phyloP scores from a whole-genome alignment of 2,329 filamentous ascomycete species.

The Colletotrichum lupini region DNA sequence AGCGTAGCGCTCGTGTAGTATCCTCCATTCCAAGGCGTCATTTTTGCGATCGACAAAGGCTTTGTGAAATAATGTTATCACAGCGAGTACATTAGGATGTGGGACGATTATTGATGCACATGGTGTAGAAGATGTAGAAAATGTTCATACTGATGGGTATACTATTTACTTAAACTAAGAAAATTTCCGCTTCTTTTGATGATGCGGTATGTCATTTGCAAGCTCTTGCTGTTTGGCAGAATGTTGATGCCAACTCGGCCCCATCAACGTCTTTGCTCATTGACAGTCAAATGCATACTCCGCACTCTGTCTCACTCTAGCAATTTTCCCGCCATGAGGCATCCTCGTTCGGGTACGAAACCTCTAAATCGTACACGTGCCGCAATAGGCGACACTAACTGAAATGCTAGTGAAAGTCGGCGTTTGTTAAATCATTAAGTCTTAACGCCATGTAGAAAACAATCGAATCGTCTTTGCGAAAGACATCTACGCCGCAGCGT shows the following conservation, averaged over 20 bases:
- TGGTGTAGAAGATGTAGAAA: background rate
- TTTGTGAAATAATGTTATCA: background rate
- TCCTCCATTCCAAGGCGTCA: background rate
- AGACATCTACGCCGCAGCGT: conserved; percentile 25
- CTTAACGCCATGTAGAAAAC: background rate
- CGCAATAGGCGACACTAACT: background rate
- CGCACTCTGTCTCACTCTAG: background rate
- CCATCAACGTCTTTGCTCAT: background rate
- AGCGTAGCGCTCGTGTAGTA: background rate
- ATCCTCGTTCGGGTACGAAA: background rate
- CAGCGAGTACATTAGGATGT: background rate
- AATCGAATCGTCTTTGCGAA: background rate
- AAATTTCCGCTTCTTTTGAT: background rate
- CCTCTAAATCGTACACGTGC: conserved; percentile 12
- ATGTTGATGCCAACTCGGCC: too few relatives aligned
- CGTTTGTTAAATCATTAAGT: background rate
- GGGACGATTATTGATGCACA: background rate
- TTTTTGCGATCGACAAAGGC: background rate
- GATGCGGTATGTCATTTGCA: background rate
- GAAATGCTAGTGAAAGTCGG: background rate
- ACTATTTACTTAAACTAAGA: background rate
- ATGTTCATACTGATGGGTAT: background rate
- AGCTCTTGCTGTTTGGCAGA: background rate
- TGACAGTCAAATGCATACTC: background rate
- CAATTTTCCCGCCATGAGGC: background rate